phyloP scores from a whole-genome alignment of 768 basidiomycete species.

The Suillus cothurnatus region DNA sequence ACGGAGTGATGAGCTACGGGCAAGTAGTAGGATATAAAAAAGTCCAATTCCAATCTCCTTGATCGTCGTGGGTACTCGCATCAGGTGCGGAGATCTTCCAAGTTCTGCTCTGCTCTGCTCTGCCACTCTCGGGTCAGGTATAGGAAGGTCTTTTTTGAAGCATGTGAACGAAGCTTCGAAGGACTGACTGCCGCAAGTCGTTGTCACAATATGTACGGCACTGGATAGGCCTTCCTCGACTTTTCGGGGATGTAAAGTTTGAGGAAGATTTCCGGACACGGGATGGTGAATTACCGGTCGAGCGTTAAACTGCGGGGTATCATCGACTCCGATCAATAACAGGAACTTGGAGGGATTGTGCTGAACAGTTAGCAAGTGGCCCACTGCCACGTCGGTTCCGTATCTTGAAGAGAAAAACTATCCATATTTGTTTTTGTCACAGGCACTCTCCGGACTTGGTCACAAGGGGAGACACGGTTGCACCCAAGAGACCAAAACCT shows the following conservation, averaged over 20 bases:
- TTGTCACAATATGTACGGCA: slow-evolving; percentile 12
- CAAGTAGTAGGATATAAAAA: slow-evolving; percentile 8
- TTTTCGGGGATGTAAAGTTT: neutral
- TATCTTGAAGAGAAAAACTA: slow-evolving; percentile 1
- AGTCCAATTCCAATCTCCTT: slow-evolving; percentile 16
- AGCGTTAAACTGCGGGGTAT: slow-evolving; percentile 13
- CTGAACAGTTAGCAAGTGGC: neutral
- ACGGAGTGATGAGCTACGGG: neutral
- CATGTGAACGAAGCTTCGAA: slow-evolving; percentile 11
- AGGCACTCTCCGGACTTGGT: slow-evolving; percentile 10
- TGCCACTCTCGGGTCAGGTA: neutral
- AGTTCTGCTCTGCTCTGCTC: slow-evolving; percentile 14
- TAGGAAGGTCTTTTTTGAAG: neutral
- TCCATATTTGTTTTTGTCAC: neutral
- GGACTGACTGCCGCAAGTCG: neutral
- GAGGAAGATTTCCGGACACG: slow-evolving; percentile 4
- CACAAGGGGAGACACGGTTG: slow-evolving; percentile 13
- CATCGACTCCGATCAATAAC: slow-evolving; percentile 9
- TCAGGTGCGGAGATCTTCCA: slow-evolving; percentile 16
- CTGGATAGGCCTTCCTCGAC: neutral
- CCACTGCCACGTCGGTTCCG: slow-evolving; percentile 19
- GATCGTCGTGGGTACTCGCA: slow-evolving; percentile 27
- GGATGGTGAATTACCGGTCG: slow-evolving; percentile 7
- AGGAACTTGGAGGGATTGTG: slow-evolving; percentile 1
- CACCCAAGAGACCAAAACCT: slow-evolving; percentile 4